Conservation (phyloP, 2,329 filamentous ascomycete species). For the Mycosphaerella sp. region DNA sequence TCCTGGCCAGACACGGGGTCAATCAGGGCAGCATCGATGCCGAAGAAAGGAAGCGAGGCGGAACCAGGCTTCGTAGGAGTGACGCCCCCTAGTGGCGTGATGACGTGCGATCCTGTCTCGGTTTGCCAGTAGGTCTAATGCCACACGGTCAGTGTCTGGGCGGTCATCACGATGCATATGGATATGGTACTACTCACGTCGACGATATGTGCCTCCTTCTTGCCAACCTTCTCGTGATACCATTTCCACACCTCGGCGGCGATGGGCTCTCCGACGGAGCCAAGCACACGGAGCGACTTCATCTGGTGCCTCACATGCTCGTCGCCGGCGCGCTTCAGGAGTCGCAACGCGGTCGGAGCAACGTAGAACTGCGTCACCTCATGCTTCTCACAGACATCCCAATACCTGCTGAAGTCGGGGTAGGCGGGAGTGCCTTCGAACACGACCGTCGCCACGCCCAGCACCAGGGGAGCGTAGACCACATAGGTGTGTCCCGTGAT, state of each 20-base stretch:
- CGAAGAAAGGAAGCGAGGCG: slow-evolving; percentile 95
- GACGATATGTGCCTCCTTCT: slow-evolving; percentile 85
- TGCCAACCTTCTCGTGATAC: slow-evolving; percentile 94
- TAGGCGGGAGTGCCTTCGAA: slow-evolving; percentile 98
- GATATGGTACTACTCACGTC: slow-evolving; percentile 61
- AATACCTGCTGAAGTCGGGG: slow-evolving; percentile 96
- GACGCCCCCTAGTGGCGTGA: slow-evolving; percentile 84
- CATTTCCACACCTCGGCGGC: slow-evolving; percentile 99
- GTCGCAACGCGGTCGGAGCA: slow-evolving; percentile 82
- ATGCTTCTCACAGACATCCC: slow-evolving; percentile 96
- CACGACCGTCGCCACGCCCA: slow-evolving; percentile 90
- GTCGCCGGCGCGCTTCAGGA: slow-evolving; percentile 92
- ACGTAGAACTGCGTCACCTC: slow-evolving; percentile 97
- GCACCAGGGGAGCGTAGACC: slow-evolving; percentile 87
- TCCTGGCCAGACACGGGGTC: slow-evolving; percentile 93
- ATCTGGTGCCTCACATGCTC: slow-evolving; percentile 86
- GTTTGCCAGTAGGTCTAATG: slow-evolving; percentile 98
- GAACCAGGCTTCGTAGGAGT: slow-evolving; percentile 96
- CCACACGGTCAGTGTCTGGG: slow-evolving; percentile 17
- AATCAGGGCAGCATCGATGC: slow-evolving; percentile 94
- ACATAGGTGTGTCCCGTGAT: slow-evolving; percentile 99
- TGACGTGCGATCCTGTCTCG: slow-evolving; percentile 94
- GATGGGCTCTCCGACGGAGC: slow-evolving; percentile 95
- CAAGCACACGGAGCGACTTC: slow-evolving; percentile 81
- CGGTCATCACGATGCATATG: background rate